phyloP scores from a whole-genome alignment of 805 yeast genomes.

The Wickerhamiella occidentalis region DNA sequence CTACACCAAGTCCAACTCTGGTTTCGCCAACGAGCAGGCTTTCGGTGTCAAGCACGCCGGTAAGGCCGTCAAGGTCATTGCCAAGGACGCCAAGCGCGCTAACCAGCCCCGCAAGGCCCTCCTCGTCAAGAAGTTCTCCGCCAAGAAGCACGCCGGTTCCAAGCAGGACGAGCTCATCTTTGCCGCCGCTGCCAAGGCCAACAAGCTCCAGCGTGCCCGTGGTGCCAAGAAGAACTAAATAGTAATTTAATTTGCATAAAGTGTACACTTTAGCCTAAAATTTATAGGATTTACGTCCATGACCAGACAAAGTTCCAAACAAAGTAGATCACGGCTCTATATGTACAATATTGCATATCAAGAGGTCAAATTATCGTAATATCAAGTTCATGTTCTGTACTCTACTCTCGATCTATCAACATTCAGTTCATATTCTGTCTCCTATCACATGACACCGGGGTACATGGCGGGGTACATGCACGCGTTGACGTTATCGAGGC shows the following conservation, averaged over 20 bases:
- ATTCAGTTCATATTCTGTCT: too few relatives aligned
- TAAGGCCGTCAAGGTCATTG: conserved; percentile 30
- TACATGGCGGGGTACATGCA: conserved; percentile 3
- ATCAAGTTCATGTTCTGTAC: too few relatives aligned
- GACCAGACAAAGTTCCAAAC: conserved; percentile 4
- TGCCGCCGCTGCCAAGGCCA: conserved; percentile 39
- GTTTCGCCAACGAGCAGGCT: conserved; percentile 40
- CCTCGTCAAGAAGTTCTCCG: conserved; percentile 16
- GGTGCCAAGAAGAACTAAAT: conserved; percentile 30
- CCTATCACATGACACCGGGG: conserved; percentile 5
- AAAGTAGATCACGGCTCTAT: too few relatives aligned
- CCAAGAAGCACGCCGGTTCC: conserved; percentile 28
- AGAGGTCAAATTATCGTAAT: too few relatives aligned
- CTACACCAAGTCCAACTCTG: conserved; percentile 38
- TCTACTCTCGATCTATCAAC: too few relatives aligned
- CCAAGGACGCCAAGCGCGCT: conserved; percentile 36
- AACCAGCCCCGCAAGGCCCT: conserved; percentile 38
- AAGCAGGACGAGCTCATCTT: conserved; percentile 40
- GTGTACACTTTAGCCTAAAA: conserved; percentile 14
- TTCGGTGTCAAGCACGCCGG: conserved; percentile 33
- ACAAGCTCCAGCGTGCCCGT: conserved; percentile 33
- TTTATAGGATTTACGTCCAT: too few relatives aligned
- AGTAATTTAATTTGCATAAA: conserved; percentile 17
- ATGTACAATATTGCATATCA: too few relatives aligned
- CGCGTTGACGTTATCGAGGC: conserved; percentile 1